phyloP scores from a whole-genome alignment of 1,139 yeast genomes.

The Scheffersomyces insectosa region DNA sequence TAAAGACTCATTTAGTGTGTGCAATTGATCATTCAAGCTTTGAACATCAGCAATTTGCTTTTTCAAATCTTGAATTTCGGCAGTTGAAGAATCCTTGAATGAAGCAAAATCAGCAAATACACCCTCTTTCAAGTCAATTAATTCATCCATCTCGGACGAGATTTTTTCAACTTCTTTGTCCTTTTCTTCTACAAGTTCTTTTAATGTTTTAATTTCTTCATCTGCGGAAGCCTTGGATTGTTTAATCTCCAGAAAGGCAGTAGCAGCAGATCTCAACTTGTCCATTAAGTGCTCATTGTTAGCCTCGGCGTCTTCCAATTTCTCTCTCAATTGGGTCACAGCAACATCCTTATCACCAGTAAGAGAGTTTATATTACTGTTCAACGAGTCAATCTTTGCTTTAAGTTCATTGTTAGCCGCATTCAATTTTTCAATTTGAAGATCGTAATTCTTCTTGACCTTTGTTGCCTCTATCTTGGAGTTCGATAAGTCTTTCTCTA shows the following conservation, averaged over 20 bases:
- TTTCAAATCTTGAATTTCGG: constrained; percentile 13
- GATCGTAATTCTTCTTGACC: constrained; percentile 20
- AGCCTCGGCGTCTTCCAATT: constrained; percentile 32
- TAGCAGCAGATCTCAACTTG: constrained; percentile 49
- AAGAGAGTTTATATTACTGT: constrained; percentile 13
- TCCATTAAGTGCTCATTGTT: constrained; percentile 40
- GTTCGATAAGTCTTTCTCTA: constrained; percentile 39
- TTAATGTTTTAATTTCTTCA: constrained; percentile 7
- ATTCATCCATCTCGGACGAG: constrained; percentile 1
- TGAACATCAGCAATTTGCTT: constrained; percentile 19
- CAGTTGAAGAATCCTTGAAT: constrained; percentile 1
- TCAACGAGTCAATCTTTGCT: constrained; percentile 23
- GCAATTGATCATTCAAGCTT: background rate
- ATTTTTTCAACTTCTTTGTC: constrained; percentile 12
- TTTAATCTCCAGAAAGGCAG: constrained; percentile 43
- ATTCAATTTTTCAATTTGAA: constrained; percentile 22
- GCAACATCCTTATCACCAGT: constrained; percentile 13
- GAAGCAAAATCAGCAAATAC: background rate
- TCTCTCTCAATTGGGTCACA: constrained; percentile 22
- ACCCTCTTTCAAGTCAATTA: background rate
- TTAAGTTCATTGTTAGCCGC: constrained; percentile 23
- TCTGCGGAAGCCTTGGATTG: constrained; percentile 17
- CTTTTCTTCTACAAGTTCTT: constrained; percentile 9
- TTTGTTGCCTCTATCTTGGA: constrained; percentile 11
- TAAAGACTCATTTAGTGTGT: background rate